These are phyloP conservation scores for Diaporthe velutina DNA, from an alignment of 2,329 filamentous ascomycete genomes.

Conservation along the genomic window DNA sequence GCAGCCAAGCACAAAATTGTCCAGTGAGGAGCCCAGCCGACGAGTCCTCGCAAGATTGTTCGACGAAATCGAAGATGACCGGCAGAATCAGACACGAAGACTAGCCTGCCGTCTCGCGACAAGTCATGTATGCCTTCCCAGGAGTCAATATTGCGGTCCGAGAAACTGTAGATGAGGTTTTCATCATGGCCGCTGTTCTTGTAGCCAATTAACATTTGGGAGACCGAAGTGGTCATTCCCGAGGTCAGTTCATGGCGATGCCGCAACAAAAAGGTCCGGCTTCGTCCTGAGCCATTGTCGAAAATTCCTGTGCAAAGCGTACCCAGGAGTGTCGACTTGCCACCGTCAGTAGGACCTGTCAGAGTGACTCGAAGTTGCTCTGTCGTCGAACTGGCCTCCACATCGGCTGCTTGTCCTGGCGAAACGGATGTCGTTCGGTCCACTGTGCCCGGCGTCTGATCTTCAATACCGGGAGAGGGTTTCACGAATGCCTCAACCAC, in stretches of 20 bases:
- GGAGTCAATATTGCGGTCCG: slow-evolving; percentile 86
- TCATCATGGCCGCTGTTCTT: slow-evolving; percentile 51
- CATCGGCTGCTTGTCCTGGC: slow-evolving; percentile 11
- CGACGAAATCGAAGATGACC: slow-evolving; percentile 91
- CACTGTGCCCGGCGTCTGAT: slow-evolving; percentile 29
- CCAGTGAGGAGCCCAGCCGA: slow-evolving; percentile 97
- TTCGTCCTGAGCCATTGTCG: slow-evolving; percentile 93
- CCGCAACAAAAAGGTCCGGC: slow-evolving; percentile 87
- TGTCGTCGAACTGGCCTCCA: slow-evolving; percentile 58
- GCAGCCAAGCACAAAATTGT: slow-evolving; percentile 89
- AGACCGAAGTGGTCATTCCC: slow-evolving; percentile 93
- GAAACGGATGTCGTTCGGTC: slow-evolving; percentile 42
- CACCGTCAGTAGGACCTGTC: slow-evolving; percentile 89
- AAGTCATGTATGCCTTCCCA: slow-evolving; percentile 95
- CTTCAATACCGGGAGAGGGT: slow-evolving; percentile 57
- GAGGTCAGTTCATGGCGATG: slow-evolving; percentile 94
- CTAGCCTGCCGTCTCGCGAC: slow-evolving; percentile 79
- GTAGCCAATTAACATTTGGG: slow-evolving; percentile 94
- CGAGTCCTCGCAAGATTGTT: slow-evolving; percentile 88
- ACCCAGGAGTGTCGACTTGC: slow-evolving; percentile 91
- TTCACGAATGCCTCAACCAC: slow-evolving; percentile 93
- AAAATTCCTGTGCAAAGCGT: slow-evolving; percentile 88
- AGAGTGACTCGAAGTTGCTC: slow-evolving; percentile 89
- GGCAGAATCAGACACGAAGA: slow-evolving; percentile 92
- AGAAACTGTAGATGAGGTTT: slow-evolving; percentile 80